Conservation (phyloP, 2,329 filamentous ascomycete genomes). For the Arthrobotrys conoides region DNA sequence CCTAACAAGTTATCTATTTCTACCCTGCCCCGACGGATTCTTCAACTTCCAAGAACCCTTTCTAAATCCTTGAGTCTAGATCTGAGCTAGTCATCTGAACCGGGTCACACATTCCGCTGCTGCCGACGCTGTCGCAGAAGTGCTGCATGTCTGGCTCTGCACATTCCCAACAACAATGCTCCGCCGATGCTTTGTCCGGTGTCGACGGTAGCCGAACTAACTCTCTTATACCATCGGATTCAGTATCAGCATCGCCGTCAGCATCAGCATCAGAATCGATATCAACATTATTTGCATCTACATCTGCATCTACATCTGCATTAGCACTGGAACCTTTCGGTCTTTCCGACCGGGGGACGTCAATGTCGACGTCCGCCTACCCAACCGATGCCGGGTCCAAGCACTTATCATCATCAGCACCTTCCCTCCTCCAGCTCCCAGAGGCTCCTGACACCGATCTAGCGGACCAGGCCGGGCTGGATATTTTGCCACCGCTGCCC, state of each 20-base stretch:
- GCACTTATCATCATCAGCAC: background rate
- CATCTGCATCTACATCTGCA: background rate
- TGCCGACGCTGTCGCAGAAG: slow-evolving; percentile 46
- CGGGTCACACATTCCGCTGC: slow-evolving; percentile 23
- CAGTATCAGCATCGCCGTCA: background rate
- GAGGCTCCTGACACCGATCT: slow-evolving; percentile 39
- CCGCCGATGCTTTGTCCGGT: slow-evolving; percentile 57
- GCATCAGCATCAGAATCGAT: background rate
- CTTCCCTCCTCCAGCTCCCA: slow-evolving; percentile 28
- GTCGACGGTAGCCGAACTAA: slow-evolving; percentile 56
- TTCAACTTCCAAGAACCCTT: background rate
- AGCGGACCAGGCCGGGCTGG: slow-evolving; percentile 27
- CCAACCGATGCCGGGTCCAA: slow-evolving; percentile 31
- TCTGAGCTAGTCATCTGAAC: too few relatives aligned
- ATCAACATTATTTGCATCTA: background rate
- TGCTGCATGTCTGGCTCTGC: slow-evolving; percentile 58
- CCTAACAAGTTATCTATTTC: background rate
- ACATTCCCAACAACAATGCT: slow-evolving; percentile 53
- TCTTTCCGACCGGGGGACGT: slow-evolving; percentile 9
- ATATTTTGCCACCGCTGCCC: slow-evolving; percentile 43
- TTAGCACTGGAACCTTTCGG: slow-evolving; percentile 15
- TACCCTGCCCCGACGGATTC: background rate
- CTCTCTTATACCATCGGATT: background rate
- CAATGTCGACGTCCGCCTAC: slow-evolving; percentile 5
- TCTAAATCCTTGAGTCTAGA: slow-evolving; percentile 3